Percentiles rank a stretch among this genome's conserved stretches.
Evolutionary conservation across 176 grass and related monocot species (phyloP).

Genomic region (Poa pratensis): DNA sequence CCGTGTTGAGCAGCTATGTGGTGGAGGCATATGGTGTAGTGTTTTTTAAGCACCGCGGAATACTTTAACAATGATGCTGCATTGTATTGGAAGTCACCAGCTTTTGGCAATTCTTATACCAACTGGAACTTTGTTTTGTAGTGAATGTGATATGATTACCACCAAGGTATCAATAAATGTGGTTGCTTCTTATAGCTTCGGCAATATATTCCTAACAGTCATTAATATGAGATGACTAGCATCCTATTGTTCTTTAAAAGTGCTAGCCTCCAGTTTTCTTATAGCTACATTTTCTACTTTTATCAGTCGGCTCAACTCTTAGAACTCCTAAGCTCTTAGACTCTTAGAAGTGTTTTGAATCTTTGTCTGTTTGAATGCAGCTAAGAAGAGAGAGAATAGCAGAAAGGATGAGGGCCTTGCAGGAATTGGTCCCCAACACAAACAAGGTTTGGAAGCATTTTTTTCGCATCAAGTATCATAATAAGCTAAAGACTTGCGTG

Average conservation of each 20-base stretch:
- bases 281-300: neutral
- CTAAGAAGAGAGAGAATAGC: slow-evolving; percentile 97
- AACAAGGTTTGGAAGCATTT: slow-evolving; percentile 75
- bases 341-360: slow-evolving; percentile 32
- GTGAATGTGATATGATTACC: slow-evolving; percentile 35
- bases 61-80: slow-evolving; percentile 46
- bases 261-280: neutral
- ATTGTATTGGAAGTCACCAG: slow-evolving; percentile 49
- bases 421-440: slow-evolving; percentile 99
- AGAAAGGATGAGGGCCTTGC: slow-evolving; percentile 95
- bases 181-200: slow-evolving; percentile 18
- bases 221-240: neutral
- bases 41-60: slow-evolving; percentile 39
- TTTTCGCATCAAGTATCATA: slow-evolving; percentile 27
- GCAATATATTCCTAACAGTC: neutral
- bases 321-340: slow-evolving; percentile 12
- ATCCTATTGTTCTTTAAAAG: slow-evolving; percentile 3
- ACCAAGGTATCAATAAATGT: slow-evolving; percentile 31
- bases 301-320: neutral
- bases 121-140: slow-evolving; percentile 44
- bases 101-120: slow-evolving; percentile 44
- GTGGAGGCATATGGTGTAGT: slow-evolving; percentile 34
- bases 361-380: slow-evolving; percentile 52
- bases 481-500: slow-evolving; percentile 32
- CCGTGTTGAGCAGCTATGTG: slow-evolving; percentile 36